A percentile compares a stretch with the other conserved stretches of the same genome.
Conservation (phyloP, 2,329 filamentous ascomycete genomes). For the Fusarium sacchari region DNA sequence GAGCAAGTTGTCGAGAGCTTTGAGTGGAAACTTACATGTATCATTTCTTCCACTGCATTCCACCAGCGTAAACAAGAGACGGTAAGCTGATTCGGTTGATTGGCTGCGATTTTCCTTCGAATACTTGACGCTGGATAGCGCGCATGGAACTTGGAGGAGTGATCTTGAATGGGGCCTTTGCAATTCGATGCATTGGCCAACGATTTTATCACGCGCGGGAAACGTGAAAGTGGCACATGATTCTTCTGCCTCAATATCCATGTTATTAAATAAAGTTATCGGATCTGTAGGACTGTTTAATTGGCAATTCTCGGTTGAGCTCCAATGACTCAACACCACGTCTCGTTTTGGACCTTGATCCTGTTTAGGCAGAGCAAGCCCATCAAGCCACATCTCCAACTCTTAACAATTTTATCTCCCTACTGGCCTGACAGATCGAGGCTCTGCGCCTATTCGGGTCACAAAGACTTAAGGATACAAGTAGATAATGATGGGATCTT, state of each 20-base stretch:
- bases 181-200: not conserved
- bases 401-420: fast-evolving
- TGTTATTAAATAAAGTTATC: not conserved
- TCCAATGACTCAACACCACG: not conserved
- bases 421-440: not conserved
- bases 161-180: not conserved
- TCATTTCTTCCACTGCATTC: not conserved
- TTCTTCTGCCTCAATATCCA: too few relatives aligned
- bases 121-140: fast-evolving
- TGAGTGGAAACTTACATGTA: fast-evolving
- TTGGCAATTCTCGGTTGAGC: not conserved
- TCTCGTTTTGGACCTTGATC: not conserved
- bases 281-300: not conserved
- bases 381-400: not conserved
- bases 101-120: not conserved
- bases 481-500: too few relatives aligned
- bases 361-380: not conserved
- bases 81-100: too few relatives aligned
- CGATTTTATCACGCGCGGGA: fast-evolving
- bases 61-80: fast-evolving
- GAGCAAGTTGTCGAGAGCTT: too few relatives aligned
- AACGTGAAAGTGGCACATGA: not conserved
- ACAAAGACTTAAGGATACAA: too few relatives aligned
- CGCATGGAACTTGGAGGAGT: too few relatives aligned
- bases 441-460: not conserved